Conservation (phyloP, 345 rosid genomes). For the Arabis hirsuta region DNA sequence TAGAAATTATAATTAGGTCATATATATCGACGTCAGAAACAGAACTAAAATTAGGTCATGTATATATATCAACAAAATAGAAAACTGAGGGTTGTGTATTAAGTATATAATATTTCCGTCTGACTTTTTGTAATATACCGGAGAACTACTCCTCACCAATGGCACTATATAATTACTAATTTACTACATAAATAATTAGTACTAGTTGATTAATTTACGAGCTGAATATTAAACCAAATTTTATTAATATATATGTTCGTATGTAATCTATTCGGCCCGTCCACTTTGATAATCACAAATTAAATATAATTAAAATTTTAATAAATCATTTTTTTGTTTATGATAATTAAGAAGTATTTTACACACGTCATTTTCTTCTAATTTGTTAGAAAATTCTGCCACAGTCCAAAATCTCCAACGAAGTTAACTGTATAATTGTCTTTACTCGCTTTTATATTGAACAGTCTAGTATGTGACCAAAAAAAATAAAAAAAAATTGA, state of each 20-base stretch:
- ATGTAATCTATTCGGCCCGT: not conserved
- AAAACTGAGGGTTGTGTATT: constrained; percentile 21
- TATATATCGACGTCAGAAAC: constrained; percentile 33
- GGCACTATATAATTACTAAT: constrained; percentile 1
- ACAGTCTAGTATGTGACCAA: not conserved
- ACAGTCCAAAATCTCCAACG: constrained; percentile 33
- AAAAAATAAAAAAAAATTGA: not conserved
- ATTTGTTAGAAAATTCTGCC: not conserved
- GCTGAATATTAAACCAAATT: constrained; percentile 9
- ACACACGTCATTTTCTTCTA: constrained; percentile 8
- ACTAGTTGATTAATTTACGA: constrained; percentile 19
- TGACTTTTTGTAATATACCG: constrained; percentile 33
- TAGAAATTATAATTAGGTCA: constrained; percentile 24
- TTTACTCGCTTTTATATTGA: constrained; percentile 22
- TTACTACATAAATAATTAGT: constrained; percentile 14
- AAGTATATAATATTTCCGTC: not conserved
- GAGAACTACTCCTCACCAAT: constrained; percentile 28
- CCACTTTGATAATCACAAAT: too few species aligned
- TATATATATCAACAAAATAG: constrained; percentile 21
- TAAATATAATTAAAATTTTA: too few species aligned
- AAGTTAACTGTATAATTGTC: constrained; percentile 35
- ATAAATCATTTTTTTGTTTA: too few species aligned
- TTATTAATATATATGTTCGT: constrained; percentile 10
- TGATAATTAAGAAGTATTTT: not conserved
- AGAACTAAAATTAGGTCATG: constrained; percentile 25